A percentile compares a stretch with the other conserved stretches of the same genome.
These are phyloP conservation scores for Globisporangium heterothallicum DNA, from an alignment of 352 stramenopile genomes.

Conservation along the genomic window DNA sequence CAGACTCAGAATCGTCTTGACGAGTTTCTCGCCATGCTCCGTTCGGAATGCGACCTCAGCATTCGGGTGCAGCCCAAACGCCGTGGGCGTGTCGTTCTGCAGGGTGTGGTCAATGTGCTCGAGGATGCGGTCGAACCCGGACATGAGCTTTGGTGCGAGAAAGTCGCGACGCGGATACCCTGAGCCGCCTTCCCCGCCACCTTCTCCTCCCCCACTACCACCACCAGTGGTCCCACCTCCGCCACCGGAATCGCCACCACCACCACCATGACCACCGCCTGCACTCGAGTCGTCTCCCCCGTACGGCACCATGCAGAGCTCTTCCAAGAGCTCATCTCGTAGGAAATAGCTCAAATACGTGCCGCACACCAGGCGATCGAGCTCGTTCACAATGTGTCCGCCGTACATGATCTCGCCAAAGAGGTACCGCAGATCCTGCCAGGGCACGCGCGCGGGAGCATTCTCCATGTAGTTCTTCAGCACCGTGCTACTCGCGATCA, in stretches of 20 bases:
- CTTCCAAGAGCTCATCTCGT: conserved; percentile 85
- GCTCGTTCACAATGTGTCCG: conserved; percentile 83
- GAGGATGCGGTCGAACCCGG: conserved; percentile 75
- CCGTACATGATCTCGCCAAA: conserved; percentile 90
- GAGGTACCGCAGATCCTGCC: conserved; percentile 85
- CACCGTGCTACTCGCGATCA: conserved; percentile 79
- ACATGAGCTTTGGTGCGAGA: conserved; percentile 60
- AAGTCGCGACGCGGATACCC: conserved; percentile 50
- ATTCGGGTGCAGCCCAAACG: conserved; percentile 92
- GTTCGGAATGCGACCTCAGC: conserved; percentile 91
- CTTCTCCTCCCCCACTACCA: conserved; percentile 20
- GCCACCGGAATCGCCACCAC: conserved; percentile 7
- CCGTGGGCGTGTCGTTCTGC: conserved; percentile 75
- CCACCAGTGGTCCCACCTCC: conserved; percentile 11
- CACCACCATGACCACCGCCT: conserved; percentile 10
- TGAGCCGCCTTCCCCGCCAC: conserved; percentile 4
- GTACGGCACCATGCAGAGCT: conserved; percentile 87
- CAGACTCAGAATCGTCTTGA: conserved; percentile 78
- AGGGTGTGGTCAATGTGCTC: conserved; percentile 86
- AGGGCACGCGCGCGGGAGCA: conserved; percentile 80
- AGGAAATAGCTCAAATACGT: conserved; percentile 88
- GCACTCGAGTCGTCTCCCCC: conserved; percentile 52
- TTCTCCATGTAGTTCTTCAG: conserved; percentile 93
- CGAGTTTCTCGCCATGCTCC: conserved; percentile 66
- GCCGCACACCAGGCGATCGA: conserved; percentile 69